Conservation (phyloP, 495 filamentous ascomycete genomes). For the Copromyces sp. region DNA sequence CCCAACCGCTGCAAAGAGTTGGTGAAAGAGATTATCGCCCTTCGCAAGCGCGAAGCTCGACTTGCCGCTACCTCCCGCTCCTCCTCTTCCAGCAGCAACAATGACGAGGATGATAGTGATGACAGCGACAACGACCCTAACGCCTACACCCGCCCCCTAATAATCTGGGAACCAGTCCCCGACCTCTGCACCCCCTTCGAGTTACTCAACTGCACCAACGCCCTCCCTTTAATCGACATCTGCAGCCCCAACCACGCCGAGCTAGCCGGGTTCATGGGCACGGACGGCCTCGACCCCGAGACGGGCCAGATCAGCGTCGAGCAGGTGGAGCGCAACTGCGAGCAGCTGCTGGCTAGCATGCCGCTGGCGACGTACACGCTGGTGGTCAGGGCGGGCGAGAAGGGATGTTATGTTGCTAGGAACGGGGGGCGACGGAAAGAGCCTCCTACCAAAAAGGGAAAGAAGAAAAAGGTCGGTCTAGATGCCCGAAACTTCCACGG, state of each 20-base stretch:
- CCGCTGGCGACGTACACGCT: constrained; percentile 43
- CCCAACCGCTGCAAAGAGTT: constrained; percentile 67
- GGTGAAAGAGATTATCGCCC: constrained; percentile 48
- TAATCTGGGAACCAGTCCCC: constrained; percentile 94
- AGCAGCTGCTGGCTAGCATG: constrained; percentile 42
- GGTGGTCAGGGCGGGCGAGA: constrained; percentile 42
- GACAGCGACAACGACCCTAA: constrained; percentile 6
- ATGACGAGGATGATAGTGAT: constrained; percentile 4
- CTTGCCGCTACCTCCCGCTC: background rate
- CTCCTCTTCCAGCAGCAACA: constrained; percentile 3
- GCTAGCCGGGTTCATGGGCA: constrained; percentile 67
- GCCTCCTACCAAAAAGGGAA: background rate
- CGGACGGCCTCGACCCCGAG: constrained; percentile 33
- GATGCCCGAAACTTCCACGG: constrained; percentile 16
- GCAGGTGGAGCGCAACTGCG: constrained; percentile 42
- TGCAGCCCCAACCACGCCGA: constrained; percentile 86
- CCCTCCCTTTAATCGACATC: constrained; percentile 65
- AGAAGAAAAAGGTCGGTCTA: constrained; percentile 25
- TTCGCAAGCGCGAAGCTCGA: constrained; percentile 14
- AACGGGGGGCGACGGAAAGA: constrained; percentile 36
- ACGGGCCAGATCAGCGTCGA: constrained; percentile 41
- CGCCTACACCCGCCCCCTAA: constrained; percentile 44
- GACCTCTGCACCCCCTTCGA: constrained; percentile 73
- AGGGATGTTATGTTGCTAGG: constrained; percentile 41
- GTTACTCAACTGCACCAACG: constrained; percentile 59